Conservation (phyloP, 2,329 filamentous ascomycete genomes). For the Hymenotorrendiella dingleyae region DNA sequence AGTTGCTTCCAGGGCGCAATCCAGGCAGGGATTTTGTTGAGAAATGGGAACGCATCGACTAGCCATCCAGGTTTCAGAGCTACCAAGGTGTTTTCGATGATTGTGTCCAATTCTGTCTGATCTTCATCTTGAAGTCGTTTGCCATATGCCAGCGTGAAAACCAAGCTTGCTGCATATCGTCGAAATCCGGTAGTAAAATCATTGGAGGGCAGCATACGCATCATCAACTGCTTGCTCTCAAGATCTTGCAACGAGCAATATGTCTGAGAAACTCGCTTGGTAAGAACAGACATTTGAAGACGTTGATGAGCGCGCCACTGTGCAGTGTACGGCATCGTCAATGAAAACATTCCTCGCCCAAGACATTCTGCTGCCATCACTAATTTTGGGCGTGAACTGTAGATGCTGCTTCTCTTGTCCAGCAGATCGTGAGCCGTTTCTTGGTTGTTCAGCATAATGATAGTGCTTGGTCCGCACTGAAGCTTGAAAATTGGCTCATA, state of each 20-base stretch:
- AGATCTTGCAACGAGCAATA: conserved; percentile 8
- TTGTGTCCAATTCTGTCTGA: conserved; percentile 4
- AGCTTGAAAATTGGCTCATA: conserved; percentile 10
- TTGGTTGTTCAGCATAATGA: conserved; percentile 9
- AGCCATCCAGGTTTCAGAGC: conserved; percentile 5
- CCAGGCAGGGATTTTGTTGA: conserved; percentile 5
- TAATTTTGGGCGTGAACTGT: conserved; percentile 7
- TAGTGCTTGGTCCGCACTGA: conserved; percentile 5
- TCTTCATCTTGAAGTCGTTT: conserved; percentile 3
- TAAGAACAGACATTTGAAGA: conserved; percentile 7
- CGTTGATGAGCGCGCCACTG: conserved; percentile 6
- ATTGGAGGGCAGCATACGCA: conserved; percentile 6
- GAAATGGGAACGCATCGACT: conserved; percentile 2
- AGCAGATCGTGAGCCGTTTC: conserved; percentile 9
- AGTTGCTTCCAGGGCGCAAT: conserved; percentile 6
- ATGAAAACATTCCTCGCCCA: conserved; percentile 6
- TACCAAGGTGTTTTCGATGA: conserved; percentile 5
- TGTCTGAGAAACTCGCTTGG: conserved; percentile 4
- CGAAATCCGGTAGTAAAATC: conserved; percentile 7
- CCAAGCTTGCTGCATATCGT: conserved; percentile 5
- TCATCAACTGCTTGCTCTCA: conserved; percentile 6
- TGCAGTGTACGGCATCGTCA: conserved; percentile 8
- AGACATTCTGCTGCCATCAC: conserved; percentile 7
- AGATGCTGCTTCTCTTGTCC: conserved; percentile 8
- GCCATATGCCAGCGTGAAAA: conserved; percentile 7